Evolutionary conservation across 1,139 yeast genomes (phyloP), one percentile per base, ranked within the genome.

Genomic region (Barnettozyma hawaiiensis): DNA sequence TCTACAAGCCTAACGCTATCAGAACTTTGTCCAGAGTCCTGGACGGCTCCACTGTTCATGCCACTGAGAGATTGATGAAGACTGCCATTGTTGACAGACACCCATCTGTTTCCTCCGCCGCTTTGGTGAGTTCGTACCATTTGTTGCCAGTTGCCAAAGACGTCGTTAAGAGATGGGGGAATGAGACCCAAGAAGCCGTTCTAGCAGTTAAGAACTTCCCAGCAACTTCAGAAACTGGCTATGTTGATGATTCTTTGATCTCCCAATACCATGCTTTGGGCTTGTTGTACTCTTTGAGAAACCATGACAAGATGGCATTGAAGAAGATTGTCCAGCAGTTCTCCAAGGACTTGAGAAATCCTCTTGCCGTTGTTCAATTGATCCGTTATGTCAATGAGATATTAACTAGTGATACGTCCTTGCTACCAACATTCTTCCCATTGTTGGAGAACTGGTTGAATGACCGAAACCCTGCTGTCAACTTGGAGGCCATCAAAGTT

Each of bases 231-330:
- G 59, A 57, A 16, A 33, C 37, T 9, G 58, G 59, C 4, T 69
- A 62, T 68, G 84, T 87, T 40, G 68, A 76, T 14, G 78, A 87
- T 35, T 79, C 95, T 14, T 81, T 76, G 64, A 84, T 86, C 75
- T 76, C 95, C 50, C 98, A 92, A 69, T 92, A 90, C 67, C 98
- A 92, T 64, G 97, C 98, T 5, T 71, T 92, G 57, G 97, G 97
- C 20, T 73, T 92, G 57, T 70, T 94, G 56, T 90, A 89, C 63
- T 86, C 85, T 55, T 75, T 94, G 64, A 80, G 95, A 62, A 81
- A 83, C 58, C 95, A 85, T 61, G 98, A 92, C 63, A 83, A 85
- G 58, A 89, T 92, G 94, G 96, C 97, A 2, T 71, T 92, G 59
- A 78, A 87, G 75, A 92, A 90, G 65, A 73, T 92, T 70, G 84